These are phyloP conservation scores for Candida succiphila DNA, from an alignment of 805 yeast genomes.

Conservation along the genomic window DNA sequence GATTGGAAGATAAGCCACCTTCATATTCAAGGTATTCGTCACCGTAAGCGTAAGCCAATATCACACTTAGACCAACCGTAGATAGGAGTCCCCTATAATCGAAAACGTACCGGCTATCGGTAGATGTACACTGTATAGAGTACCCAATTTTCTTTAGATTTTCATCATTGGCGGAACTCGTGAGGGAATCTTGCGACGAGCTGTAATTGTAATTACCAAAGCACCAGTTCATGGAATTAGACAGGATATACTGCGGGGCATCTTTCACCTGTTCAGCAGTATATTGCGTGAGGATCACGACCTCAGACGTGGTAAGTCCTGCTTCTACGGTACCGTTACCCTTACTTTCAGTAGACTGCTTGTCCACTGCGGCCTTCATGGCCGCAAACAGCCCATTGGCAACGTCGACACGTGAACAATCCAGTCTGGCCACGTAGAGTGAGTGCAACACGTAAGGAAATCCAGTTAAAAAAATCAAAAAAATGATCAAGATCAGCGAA, in stretches of 20 bases:
- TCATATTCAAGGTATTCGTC: constrained; percentile 8
- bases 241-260: constrained; percentile 39
- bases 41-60: constrained; percentile 37
- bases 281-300: constrained; percentile 33
- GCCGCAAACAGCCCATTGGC: constrained; percentile 41
- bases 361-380: constrained; percentile 19
- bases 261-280: constrained; percentile 32
- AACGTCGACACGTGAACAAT: constrained; percentile 43
- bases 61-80: constrained; percentile 29
- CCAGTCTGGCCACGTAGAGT: constrained; percentile 25
- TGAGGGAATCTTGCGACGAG: constrained; percentile 7
- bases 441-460: constrained; percentile 4
- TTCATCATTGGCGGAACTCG: constrained; percentile 1
- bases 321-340: no score
- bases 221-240: constrained; percentile 35
- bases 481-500: constrained; percentile 4
- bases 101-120: constrained; percentile 20
- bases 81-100: constrained; percentile 35
- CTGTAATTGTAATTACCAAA: constrained; percentile 26
- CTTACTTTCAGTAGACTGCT: constrained; percentile 15
- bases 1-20: constrained; percentile 4
- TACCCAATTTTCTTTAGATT: not conserved
- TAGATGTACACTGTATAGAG: constrained; percentile 9
- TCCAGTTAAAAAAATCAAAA: constrained; percentile 3
- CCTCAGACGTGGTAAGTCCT: constrained; percentile 43